phyloP scores from a whole-genome alignment of 352 stramenopile genomes.

The Peronospora farinosa region DNA sequence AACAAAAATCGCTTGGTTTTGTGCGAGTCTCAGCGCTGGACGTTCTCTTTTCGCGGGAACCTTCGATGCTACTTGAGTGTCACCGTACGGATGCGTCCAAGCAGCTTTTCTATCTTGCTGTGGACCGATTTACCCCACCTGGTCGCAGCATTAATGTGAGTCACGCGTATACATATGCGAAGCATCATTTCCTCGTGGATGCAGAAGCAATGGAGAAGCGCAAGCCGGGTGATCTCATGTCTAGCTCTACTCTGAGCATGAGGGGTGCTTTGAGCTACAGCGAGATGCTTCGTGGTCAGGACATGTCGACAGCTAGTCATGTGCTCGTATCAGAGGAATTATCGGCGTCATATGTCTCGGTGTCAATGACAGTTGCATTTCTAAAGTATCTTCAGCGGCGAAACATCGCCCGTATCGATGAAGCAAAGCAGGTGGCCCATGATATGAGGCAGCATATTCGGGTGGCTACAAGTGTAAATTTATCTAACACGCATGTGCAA shows the following conservation, averaged over 20 bases:
- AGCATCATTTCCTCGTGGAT: slow-evolving; percentile 75
- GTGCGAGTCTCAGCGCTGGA: slow-evolving; percentile 67
- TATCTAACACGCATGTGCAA: slow-evolving; percentile 16
- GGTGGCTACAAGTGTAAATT: slow-evolving; percentile 7
- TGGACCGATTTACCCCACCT: slow-evolving; percentile 63
- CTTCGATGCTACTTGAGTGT: slow-evolving; percentile 67
- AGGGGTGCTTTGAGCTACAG: slow-evolving; percentile 42
- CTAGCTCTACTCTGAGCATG: slow-evolving; percentile 26
- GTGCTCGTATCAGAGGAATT: slow-evolving; percentile 80
- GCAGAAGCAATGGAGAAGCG: slow-evolving; percentile 52
- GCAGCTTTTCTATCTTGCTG: slow-evolving; percentile 63
- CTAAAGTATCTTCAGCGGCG: slow-evolving; percentile 63
- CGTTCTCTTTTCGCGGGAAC: slow-evolving; percentile 68
- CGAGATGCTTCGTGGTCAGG: slow-evolving; percentile 53
- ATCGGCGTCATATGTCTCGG: slow-evolving; percentile 69
- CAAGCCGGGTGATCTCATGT: slow-evolving; percentile 33
- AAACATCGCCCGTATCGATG: slow-evolving; percentile 58
- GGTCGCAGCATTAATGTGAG: slow-evolving; percentile 57
- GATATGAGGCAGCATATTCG: slow-evolving; percentile 60
- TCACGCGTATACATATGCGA: slow-evolving; percentile 76
- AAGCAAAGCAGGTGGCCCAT: slow-evolving; percentile 40
- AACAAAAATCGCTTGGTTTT: slow-evolving; percentile 67
- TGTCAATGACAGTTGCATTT: slow-evolving; percentile 79
- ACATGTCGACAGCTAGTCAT: slow-evolving; percentile 52
- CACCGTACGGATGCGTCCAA: slow-evolving; percentile 37